Conservation (phyloP, 2,329 filamentous ascomycete species). For the Curvularia hawaiiensis region DNA sequence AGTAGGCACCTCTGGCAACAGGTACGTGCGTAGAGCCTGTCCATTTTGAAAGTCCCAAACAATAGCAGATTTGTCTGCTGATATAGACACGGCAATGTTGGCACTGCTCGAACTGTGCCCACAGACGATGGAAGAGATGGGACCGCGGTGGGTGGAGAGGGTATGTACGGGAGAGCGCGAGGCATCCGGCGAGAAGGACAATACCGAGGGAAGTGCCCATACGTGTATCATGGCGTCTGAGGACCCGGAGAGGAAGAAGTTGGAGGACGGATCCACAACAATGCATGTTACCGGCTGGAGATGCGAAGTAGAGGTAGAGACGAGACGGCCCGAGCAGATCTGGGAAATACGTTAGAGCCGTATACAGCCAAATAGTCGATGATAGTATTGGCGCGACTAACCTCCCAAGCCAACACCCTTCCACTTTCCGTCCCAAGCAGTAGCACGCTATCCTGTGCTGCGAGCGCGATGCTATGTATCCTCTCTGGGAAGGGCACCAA, state of each 20-base stretch:
- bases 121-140: conserved; percentile 66
- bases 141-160: conserved; percentile 77
- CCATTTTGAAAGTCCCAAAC: conserved; percentile 91
- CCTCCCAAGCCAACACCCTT: conserved; percentile 91
- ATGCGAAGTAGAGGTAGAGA: conserved; percentile 77
- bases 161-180: conserved; percentile 73
- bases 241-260: conserved; percentile 77
- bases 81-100: conserved; percentile 83
- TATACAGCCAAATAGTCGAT: background rate
- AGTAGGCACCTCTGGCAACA: conserved; percentile 75
- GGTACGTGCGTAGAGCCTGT: conserved; percentile 76
- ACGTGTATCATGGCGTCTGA: conserved; percentile 90
- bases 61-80: conserved; percentile 85
- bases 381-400: conserved; percentile 49
- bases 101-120: conserved; percentile 74
- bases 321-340: conserved; percentile 75
- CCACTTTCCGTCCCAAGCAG: conserved; percentile 84
- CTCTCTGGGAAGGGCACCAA: conserved; percentile 86
- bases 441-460: conserved; percentile 69
- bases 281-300: conserved; percentile 81
- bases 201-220: conserved; percentile 80
- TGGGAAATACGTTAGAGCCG: conserved; percentile 42
- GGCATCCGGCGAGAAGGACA: conserved; percentile 63
- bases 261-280: conserved; percentile 69
- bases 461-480: conserved; percentile 77